A percentile compares a stretch with the other conserved stretches of the same genome.
Evolutionary conservation across 768 basidiomycete genomes (phyloP).

Genomic region (Chalciporus sphaerocephalus): DNA sequence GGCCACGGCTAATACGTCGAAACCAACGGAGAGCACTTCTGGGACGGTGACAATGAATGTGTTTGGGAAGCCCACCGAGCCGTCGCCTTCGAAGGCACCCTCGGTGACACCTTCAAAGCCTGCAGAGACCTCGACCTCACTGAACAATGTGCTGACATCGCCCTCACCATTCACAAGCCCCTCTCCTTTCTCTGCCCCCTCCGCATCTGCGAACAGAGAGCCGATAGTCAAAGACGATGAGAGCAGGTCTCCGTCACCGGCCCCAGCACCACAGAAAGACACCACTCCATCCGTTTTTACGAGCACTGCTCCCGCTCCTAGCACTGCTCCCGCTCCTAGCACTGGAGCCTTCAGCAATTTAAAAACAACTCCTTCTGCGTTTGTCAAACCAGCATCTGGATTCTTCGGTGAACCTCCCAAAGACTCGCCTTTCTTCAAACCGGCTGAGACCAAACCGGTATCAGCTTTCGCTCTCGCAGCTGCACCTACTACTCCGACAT

Average conservation of each 20-base stretch:
- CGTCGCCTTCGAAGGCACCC: slow-evolving; percentile 9
- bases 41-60: slow-evolving; percentile 1
- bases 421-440: slow-evolving; percentile 50
- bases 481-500: slow-evolving; percentile 12
- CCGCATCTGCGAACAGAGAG: slow-evolving; percentile 12
- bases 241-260: slow-evolving; percentile 30
- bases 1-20: slow-evolving; percentile 10
- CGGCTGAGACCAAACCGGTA: slow-evolving; percentile 30
- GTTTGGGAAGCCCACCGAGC: slow-evolving; percentile 10
- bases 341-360: slow-evolving; percentile 40
- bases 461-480: slow-evolving; percentile 37
- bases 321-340: slow-evolving; percentile 25
- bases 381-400: slow-evolving; percentile 36
- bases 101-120: slow-evolving; percentile 7
- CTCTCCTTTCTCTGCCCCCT: background rate
- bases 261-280: background rate
- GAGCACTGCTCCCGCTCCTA: slow-evolving; percentile 22
- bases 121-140: background rate
- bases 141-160: background rate
- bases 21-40: slow-evolving; percentile 7
- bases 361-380: slow-evolving; percentile 31
- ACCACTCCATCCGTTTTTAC: slow-evolving; percentile 13
- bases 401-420: slow-evolving; percentile 34
- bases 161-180: slow-evolving; percentile 1
- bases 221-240: slow-evolving; percentile 13